Base-by-base conservation (phyloP, 176 grass and related monocot genomes). In the Canna indica region DNA sequence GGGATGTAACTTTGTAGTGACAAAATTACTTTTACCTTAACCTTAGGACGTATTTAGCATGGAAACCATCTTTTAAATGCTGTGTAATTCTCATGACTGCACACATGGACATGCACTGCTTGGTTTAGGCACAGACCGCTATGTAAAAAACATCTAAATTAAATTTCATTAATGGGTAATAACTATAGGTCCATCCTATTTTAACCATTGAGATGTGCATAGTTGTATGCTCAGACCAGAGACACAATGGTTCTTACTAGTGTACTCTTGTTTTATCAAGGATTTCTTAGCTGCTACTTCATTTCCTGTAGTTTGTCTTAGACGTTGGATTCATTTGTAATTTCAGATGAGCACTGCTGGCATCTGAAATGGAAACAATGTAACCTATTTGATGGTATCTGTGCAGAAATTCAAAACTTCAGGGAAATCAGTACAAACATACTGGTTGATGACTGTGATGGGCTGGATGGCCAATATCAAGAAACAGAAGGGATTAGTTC, bases 351-450 rank as follows among this genome's bases (percentile, higher is more conserved):
- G n/a, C n/a, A n/a, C n/a, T n/a, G n/a, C n/a, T n/a, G n/a, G n/a
- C n/a, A n/a, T n/a, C n/a, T n/a, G n/a, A n/a, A n/a, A n/a, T n/a
- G n/a, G n/a, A n/a, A n/a, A n/a, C n/a, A n/a, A n/a, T n/a, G n/a
- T 44, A 11, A 44, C 41, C 41, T 54, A 25, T 54, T 24, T 54
- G 20, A 7, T 54, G 50, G 50, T 6, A 57, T 48, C n/a, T 69
- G 9, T 54, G 26, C 64, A 91, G 85, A 85, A 80, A 75, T 83
- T 50, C 79, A 76, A 56, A 83, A 85, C 71, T 29, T 88, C 7
- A 61, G 74, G 22, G 64, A 79, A 65, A 80, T 91, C 64, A 60
- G 71, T 41, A 83, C 75, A 53, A 77, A 83, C 16, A 36, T 58
- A 29, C 67, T 59, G 17, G 52, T 60, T 10, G 67, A 83, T 47